phyloP scores from a whole-genome alignment of 805 yeast species.

The Isabelozyma pseudorhagii region DNA sequence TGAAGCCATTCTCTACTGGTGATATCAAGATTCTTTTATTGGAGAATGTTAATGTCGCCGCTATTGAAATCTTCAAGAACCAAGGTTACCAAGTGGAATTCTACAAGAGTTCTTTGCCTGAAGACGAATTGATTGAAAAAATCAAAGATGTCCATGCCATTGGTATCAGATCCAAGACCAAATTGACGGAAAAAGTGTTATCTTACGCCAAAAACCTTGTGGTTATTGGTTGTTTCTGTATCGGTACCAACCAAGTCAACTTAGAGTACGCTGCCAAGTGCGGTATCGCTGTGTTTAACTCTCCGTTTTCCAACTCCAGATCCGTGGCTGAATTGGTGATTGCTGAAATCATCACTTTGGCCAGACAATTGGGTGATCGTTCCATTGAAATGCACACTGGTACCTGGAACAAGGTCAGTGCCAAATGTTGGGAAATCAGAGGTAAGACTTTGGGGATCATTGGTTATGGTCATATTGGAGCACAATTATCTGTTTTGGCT shows the following conservation, averaged over 20 bases:
- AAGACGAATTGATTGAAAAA: slow-evolving; percentile 91
- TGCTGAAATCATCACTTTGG: slow-evolving; percentile 88
- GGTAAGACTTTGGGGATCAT: slow-evolving; percentile 97
- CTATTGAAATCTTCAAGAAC: slow-evolving; percentile 73
- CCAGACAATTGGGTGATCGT: slow-evolving; percentile 96
- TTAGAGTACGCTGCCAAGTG: slow-evolving; percentile 84
- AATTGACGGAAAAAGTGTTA: slow-evolving; percentile 73
- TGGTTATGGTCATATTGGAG: slow-evolving; percentile 98
- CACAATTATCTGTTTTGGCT: slow-evolving; percentile 94
- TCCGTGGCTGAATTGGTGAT: slow-evolving; percentile 97
- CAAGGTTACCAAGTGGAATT: slow-evolving; percentile 98
- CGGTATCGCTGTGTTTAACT: slow-evolving; percentile 96
- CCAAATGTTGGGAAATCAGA: slow-evolving; percentile 98
- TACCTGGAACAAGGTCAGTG: slow-evolving; percentile 94
- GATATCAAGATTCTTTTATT: slow-evolving; percentile 88
- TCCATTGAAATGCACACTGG: slow-evolving; percentile 94
- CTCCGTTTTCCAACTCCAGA: slow-evolving; percentile 97
- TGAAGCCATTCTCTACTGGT: slow-evolving; percentile 94
- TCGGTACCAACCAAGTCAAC: slow-evolving; percentile 98
- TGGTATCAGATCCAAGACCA: slow-evolving; percentile 97
- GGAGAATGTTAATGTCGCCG: slow-evolving; percentile 93
- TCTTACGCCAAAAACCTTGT: slow-evolving; percentile 86
- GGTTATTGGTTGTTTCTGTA: slow-evolving; percentile 96
- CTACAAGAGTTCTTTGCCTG: slow-evolving; percentile 83
- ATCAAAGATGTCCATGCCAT: slow-evolving; percentile 92